These are phyloP conservation scores for Aspergillus brunneoviolaceus DNA, from an alignment of 2,329 filamentous ascomycete species.

Conservation along the genomic window DNA sequence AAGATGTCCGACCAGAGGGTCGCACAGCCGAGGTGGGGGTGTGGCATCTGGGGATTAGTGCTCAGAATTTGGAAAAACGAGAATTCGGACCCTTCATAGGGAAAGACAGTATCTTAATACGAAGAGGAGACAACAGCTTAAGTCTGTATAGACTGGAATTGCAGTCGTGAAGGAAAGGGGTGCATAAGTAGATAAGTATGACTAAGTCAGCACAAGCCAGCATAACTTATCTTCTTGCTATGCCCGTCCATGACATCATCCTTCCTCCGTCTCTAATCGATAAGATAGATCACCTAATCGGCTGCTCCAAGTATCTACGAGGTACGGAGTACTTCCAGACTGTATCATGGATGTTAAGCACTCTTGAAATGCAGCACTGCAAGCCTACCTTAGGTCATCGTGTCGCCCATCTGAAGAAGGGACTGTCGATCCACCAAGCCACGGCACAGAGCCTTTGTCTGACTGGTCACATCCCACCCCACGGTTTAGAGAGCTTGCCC, in stretches of 20 bases:
- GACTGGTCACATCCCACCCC: neutral
- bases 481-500: neutral
- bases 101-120: too few species aligned
- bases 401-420: neutral
- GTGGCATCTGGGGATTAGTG: neutral
- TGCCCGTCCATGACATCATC: slow-evolving; percentile 3
- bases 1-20: neutral
- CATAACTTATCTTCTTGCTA: neutral
- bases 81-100: too few species aligned
- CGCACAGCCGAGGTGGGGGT: neutral
- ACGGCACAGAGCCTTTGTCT: neutral
- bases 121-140: too few species aligned
- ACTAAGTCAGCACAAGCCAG: neutral
- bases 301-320: neutral
- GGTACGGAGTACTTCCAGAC: neutral
- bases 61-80: neutral
- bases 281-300: neutral
- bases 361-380: neutral
- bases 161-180: neutral
- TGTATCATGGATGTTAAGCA: neutral
- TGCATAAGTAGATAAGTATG: neutral
- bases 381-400: neutral
- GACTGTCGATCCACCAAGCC: neutral
- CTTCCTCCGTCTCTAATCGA: neutral
- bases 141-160: neutral